Evolutionary conservation across 441 rosid genomes (phyloP), one percentile per base, ranked within the genome.

Genomic region (Brassica hybrid): DNA sequence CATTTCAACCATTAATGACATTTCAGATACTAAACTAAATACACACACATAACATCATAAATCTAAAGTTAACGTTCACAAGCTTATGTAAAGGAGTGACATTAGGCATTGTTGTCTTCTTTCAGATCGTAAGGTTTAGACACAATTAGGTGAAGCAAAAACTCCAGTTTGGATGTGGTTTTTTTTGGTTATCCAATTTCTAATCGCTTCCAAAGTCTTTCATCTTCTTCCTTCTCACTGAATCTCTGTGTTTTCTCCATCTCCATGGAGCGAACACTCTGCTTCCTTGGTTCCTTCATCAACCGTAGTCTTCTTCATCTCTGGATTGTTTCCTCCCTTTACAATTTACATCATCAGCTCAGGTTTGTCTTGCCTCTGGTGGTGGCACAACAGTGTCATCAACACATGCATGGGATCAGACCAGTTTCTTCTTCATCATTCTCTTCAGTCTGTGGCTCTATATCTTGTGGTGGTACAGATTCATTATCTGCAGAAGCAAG

Each of bases 401-500:
- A 60, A 3, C 56, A 48, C n/a, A 23, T 8, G 48, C 7, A 45
- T 12, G 30, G 12, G 23, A 4, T 17, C 60, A 17, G 5, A 17
- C 34, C 16, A 25, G 8, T 16, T 75, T 36, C 41, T 18, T 74
- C 57, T 38, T 36, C 38, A 30, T 34, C 41, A 34, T 1, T 34
- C n/a, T 4, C 34, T 30, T 30, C 43, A n/a, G n/a, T n/a, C 41
- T 34, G 41, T 34, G 41, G 41, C 41, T 34, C 41, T 34, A 34
- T 1, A 34, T 7, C 41, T 34, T 7, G 41, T 34, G 10, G 36
- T 36, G 19, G 36, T 56, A 34, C 64, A 56, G 30, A 1, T 30
- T 75, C 73, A 30, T 75, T 38, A 41, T 16, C 54, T 34, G 7
- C 8, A 60, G 21, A 68, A 60, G 30, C 43, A 69, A 48, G 54